phyloP scores from a whole-genome alignment of 805 yeast genomes.

The Candida coquimbonensis region DNA sequence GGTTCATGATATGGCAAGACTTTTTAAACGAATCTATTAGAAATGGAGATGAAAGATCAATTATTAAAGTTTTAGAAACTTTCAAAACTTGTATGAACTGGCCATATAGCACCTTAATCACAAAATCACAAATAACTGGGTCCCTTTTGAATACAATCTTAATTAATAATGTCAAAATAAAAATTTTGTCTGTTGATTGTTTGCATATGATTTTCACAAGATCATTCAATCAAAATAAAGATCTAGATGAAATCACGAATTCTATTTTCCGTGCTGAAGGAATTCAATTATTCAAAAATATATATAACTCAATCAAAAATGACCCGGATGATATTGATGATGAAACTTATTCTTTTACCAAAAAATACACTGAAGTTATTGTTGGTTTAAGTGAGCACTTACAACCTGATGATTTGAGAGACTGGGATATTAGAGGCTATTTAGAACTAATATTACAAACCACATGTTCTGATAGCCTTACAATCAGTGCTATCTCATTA shows the following conservation, averaged over 20 bases:
- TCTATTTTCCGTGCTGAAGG: conserved; percentile 70
- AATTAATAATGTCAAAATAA: conserved; percentile 55
- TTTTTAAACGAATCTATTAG: conserved; percentile 39
- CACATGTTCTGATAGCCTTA: conserved; percentile 75
- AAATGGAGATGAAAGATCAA: conserved; percentile 38
- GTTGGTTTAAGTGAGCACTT: conserved; percentile 80
- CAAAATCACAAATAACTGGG: conserved; percentile 56
- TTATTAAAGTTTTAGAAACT: conserved; percentile 66
- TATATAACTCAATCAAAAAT: conserved; percentile 47
- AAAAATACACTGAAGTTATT: conserved; percentile 89
- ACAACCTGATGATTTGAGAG: conserved; percentile 38
- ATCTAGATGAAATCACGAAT: conserved; percentile 74
- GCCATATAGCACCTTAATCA: conserved; percentile 74
- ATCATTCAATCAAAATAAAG: conserved; percentile 54
- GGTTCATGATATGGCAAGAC: conserved; percentile 77
- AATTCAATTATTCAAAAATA: conserved; percentile 57
- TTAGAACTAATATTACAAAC: conserved; percentile 71
- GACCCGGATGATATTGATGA: conserved; percentile 74
- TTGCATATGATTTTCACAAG: conserved; percentile 84
- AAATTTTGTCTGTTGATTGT: conserved; percentile 84
- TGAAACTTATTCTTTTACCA: conserved; percentile 68
- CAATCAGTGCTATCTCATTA: conserved; percentile 83
- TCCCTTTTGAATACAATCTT: conserved; percentile 55
- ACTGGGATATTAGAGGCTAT: conserved; percentile 60
- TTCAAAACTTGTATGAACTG: conserved; percentile 88